Conservation (phyloP, 2,329 filamentous ascomycete species). For the Alternaria infectoria region DNA sequence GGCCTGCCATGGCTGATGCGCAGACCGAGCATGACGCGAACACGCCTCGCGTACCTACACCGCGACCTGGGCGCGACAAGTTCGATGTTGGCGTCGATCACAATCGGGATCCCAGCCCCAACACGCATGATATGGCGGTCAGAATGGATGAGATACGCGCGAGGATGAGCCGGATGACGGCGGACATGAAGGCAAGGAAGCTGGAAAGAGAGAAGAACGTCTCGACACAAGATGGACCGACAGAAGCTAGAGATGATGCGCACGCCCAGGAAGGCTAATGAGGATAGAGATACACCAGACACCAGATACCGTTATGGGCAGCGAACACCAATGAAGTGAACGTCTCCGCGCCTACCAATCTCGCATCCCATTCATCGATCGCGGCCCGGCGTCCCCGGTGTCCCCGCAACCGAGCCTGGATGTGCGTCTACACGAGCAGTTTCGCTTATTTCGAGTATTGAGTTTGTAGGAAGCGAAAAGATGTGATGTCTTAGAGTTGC, state of each 20-base stretch:
- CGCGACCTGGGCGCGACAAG: too few relatives aligned
- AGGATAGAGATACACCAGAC: neutral
- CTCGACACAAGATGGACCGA: neutral
- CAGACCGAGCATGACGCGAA: neutral
- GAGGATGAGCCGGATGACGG: neutral
- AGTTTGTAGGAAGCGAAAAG: neutral
- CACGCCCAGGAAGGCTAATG: neutral
- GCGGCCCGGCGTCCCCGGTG: neutral
- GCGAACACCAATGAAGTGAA: neutral
- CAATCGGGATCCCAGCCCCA: neutral
- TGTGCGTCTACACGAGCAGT: neutral
- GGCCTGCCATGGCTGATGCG: too few relatives aligned
- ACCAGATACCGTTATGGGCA: neutral
- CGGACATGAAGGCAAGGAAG: neutral
- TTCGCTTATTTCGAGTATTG: neutral
- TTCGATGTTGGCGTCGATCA: neutral
- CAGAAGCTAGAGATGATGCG: neutral
- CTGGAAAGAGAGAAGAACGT: too few relatives aligned
- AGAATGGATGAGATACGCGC: neutral
- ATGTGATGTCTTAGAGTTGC: constrained; percentile 3
- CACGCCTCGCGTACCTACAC: neutral
- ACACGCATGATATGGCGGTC: neutral
- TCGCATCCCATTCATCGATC: neutral
- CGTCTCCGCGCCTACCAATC: neutral
- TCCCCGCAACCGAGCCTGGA: neutral